A percentile compares a stretch with the other conserved stretches of the same genome.
Evolutionary conservation across 192 early-diverging fungal genomes (phyloP).

Genomic region (Coemansia sp.): DNA sequence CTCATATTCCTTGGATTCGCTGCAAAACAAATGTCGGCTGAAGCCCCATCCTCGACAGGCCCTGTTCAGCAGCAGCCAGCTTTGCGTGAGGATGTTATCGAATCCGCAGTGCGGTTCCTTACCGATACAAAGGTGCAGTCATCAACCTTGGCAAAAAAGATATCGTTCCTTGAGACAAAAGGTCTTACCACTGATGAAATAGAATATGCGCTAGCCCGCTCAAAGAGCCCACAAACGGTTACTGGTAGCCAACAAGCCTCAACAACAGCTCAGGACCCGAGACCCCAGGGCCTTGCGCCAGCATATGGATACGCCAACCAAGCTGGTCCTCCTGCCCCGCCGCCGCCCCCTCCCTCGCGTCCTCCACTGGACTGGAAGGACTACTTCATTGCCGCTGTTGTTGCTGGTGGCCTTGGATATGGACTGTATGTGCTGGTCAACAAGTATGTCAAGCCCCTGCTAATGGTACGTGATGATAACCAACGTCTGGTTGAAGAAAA

Average conservation of each 20-base stretch:
- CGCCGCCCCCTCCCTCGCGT: conserved; percentile 58
- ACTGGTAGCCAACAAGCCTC: not conserved
- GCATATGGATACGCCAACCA: conserved; percentile 46
- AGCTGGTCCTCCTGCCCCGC: conserved; percentile 46
- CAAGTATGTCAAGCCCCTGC: conserved; percentile 37
- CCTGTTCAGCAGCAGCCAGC: conserved; percentile 15
- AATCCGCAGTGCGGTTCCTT: conserved; percentile 89
- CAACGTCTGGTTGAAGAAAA: conserved; percentile 60
- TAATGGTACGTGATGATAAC: conserved; percentile 52
- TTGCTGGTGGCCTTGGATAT: conserved; percentile 86
- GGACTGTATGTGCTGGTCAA: conserved; percentile 74
- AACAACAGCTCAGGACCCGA: not conserved
- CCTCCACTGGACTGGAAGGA: conserved; percentile 90
- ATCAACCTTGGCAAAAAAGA: conserved; percentile 83
- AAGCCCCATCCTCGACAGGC: conserved; percentile 13
- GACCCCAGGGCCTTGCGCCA: conserved; percentile 4
- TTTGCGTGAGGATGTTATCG: conserved; percentile 71
- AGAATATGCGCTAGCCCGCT: conserved; percentile 77
- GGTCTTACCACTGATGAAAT: conserved; percentile 91
- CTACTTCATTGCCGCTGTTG: conserved; percentile 83
- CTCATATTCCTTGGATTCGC: not conserved
- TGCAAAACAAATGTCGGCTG: conserved; percentile 35
- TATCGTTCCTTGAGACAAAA: conserved; percentile 96
- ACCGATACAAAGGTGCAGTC: conserved; percentile 88
- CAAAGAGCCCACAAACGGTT: conserved; percentile 42